Evolutionary conservation across 805 yeast genomes (phyloP).

Genomic region (Sugiyamaella valdiviana): DNA sequence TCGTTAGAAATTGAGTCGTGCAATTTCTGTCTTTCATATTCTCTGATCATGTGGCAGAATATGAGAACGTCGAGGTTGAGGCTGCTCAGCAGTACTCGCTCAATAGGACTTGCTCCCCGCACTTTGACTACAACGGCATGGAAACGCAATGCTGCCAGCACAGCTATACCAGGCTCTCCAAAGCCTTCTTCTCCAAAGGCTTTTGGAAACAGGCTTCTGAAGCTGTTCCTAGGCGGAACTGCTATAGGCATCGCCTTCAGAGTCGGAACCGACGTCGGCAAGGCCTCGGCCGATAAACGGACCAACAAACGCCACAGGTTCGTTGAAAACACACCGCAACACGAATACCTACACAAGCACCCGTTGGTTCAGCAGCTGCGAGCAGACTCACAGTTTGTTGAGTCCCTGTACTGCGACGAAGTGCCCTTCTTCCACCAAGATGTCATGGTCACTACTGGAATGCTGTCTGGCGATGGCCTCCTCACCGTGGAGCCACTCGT

Average conservation of each 20-base stretch:
- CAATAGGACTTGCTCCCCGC: not conserved
- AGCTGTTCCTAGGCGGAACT: slow-evolving; percentile 1
- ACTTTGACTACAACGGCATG: not conserved
- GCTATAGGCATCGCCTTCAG: not conserved
- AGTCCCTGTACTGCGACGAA: slow-evolving; percentile 24
- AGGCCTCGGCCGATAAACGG: not conserved
- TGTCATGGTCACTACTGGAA: slow-evolving; percentile 45
- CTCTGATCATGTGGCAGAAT: too few relatives aligned
- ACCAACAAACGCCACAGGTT: not conserved
- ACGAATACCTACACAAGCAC: slow-evolving; percentile 16
- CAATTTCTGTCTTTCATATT: too few relatives aligned
- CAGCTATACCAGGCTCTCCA: not conserved
- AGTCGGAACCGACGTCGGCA: not conserved
- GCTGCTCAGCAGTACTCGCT: too few relatives aligned
- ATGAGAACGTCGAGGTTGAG: too few relatives aligned
- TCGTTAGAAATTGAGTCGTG: too few relatives aligned
- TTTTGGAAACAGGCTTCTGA: not conserved
- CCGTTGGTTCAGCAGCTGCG: slow-evolving; percentile 24
- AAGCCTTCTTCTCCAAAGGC: not conserved
- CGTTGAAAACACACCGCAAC: slow-evolving; percentile 6
- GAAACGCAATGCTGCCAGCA: not conserved
- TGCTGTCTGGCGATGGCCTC: slow-evolving; percentile 59
- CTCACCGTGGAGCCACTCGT: slow-evolving; percentile 73
- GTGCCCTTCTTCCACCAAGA: slow-evolving; percentile 22
- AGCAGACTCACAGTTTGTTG: slow-evolving; percentile 18